Percentiles rank a stretch among this genome's conserved stretches.
phyloP scores from a whole-genome alignment of 2,329 filamentous ascomycete genomes.

The Cordyceps farinosa region DNA sequence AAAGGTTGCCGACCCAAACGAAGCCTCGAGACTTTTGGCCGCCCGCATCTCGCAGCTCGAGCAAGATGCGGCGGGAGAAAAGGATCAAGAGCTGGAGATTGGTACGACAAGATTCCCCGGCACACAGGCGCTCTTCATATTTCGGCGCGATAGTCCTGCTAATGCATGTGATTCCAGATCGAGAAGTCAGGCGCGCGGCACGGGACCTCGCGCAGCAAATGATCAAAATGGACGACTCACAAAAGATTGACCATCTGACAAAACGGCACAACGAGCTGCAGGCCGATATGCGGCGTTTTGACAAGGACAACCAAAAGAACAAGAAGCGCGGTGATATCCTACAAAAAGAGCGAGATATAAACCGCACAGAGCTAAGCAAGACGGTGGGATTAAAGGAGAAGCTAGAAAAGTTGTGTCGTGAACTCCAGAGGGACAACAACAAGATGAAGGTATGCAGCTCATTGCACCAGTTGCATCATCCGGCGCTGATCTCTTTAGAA shows the following conservation, averaged over 20 bases:
- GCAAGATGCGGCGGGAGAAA: slow-evolving; percentile 86
- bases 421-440: slow-evolving; percentile 95
- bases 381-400: slow-evolving; percentile 91
- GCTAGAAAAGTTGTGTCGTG: slow-evolving; percentile 90
- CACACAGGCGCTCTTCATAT: background rate
- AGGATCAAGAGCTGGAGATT: slow-evolving; percentile 94
- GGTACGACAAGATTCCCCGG: slow-evolving; percentile 51
- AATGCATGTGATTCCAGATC: slow-evolving; percentile 56
- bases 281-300: slow-evolving; percentile 90
- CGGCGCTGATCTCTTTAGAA: slow-evolving; percentile 51
- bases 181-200: slow-evolving; percentile 90
- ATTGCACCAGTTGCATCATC: background rate
- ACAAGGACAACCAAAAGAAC: slow-evolving; percentile 90
- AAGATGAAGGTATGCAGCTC: slow-evolving; percentile 75
- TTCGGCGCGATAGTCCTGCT: background rate
- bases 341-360: slow-evolving; percentile 94
- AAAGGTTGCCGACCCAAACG: slow-evolving; percentile 78
- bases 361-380: slow-evolving; percentile 83
- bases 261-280: slow-evolving; percentile 89
- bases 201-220: slow-evolving; percentile 85
- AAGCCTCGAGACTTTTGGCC: slow-evolving; percentile 86
- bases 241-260: slow-evolving; percentile 85
- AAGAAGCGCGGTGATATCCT: slow-evolving; percentile 92
- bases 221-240: slow-evolving; percentile 86
- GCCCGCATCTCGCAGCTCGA: slow-evolving; percentile 95